Base-by-base conservation (phyloP, 768 basidiomycete species). In the Amanita polypyramis region DNA sequence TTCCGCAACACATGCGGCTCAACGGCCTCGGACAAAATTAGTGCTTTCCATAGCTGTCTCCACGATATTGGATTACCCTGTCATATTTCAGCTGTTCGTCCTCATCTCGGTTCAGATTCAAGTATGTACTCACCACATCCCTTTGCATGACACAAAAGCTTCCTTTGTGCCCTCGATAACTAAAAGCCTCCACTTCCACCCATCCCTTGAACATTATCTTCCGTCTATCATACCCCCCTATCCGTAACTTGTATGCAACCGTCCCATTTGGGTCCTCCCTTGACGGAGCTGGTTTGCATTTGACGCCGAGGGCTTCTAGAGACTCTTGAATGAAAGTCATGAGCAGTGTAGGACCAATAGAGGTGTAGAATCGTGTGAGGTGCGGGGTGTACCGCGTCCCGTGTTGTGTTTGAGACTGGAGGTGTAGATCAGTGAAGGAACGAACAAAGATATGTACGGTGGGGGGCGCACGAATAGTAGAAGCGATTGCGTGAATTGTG, bases 321-420 rank as follows among this genome's bases (percentile, higher is more conserved):
- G 71, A 72, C 43, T 77, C 74, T 45, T 76, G 68, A 43, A 90
- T 62, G 47, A 81, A 68, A 3, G 63, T 55, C 34, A 80, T 57
- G 36, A 89, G 65, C 3, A 74, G 62, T 0, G 65, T 62, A 0
- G 85, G 84, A 0, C 69, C 67, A 2, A 82, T 59, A 0, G 72
- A 61, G 0, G 82, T 74, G 61, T 89, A 92, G 70, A 93, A 92
- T 0, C 89, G 81, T 0, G 90, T 91, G 14, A 90, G 72, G 50
- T 81, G 75, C 0, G 87, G 84, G 1, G 70, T 80, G 56, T 90
- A 89, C 9, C 80, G 76, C 21, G 67, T 70, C 3, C 89, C 89
- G 1, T 67, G 65, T 66, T 88, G 85, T 0, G 88, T 90, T 73
- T 93, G 85, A 0, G 88, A 86, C 90, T 93, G 55, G 12, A 43